Base-by-base conservation (phyloP, 805 yeast species). In the Ogataea dorogensis region DNA sequence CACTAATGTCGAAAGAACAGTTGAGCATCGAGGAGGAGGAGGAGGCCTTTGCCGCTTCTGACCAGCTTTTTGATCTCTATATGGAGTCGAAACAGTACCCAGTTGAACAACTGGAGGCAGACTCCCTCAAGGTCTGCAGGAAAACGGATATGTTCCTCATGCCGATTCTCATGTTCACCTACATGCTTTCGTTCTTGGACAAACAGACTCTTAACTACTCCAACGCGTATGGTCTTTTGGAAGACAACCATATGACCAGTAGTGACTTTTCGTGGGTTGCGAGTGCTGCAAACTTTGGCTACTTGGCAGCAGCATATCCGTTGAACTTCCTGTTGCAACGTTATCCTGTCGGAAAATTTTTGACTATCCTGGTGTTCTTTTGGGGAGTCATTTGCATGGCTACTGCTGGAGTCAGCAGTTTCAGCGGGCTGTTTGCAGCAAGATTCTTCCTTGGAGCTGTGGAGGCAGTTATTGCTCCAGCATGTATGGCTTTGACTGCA, bases 381-480 rank as follows among this genome's bases (percentile, higher is more conserved):
- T 75, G 82, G 82, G 59, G 73, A 0, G 24, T 67, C 5, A 57
- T 71, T 22, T 63, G 71, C 6, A 71, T 73, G 43, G 55, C 71
- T 21, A 70, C 66, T 24, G 71, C 74, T 51, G 61, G 71, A 0
- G 74, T 73, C 15, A 44, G 37, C 33, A 69, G 65, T 39, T 68
- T 65, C 45, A 62, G 64, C 15, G 79, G 79, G 24, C 63, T 75
- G 3, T 57, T 65, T 34, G 71, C 64, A 3, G 43, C 71, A 17
- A 56, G 81, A 45, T 71, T 75, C 50, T 68, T 73, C 46, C 54
- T 76, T 17, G 82, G 82, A 2, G 60, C 75, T 36, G 65, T 66
- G 10, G 78, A 72, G 51, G 50, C 70, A 26, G 62, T 64, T 33
- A 70, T 68, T 12, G 49, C 68, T 4, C 74, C 77, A 16, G 53